phyloP scores from a whole-genome alignment of 2,329 filamentous ascomycete species.

The Arthroderma sp. region DNA sequence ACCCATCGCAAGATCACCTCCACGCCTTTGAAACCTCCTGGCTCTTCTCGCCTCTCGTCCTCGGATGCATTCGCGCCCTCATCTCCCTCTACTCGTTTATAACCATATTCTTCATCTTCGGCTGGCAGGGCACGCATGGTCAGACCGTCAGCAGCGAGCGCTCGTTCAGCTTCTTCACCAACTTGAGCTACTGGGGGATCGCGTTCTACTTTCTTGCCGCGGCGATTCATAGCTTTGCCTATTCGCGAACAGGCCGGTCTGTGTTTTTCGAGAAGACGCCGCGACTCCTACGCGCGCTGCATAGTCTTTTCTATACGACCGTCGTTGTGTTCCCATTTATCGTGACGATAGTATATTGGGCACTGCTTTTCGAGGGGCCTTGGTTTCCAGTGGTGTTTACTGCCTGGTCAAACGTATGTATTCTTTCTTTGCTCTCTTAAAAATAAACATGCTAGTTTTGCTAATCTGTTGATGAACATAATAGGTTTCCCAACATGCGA shows the following conservation, averaged over 20 bases:
- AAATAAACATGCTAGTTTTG: background rate
- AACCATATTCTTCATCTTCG: slow-evolving; percentile 57
- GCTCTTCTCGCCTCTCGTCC: slow-evolving; percentile 50
- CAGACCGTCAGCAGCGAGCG: slow-evolving; percentile 38
- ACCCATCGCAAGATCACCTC: slow-evolving; percentile 35
- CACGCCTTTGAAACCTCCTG: slow-evolving; percentile 70
- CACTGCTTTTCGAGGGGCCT: slow-evolving; percentile 41
- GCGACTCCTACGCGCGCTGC: slow-evolving; percentile 51
- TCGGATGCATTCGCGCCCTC: slow-evolving; percentile 36
- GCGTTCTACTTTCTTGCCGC: slow-evolving; percentile 65
- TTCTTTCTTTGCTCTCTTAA: background rate
- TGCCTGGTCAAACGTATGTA: slow-evolving; percentile 42
- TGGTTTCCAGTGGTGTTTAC: slow-evolving; percentile 44
- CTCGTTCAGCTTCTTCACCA: slow-evolving; percentile 72
- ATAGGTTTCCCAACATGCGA: slow-evolving; percentile 56
- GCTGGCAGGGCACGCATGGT: slow-evolving; percentile 48
- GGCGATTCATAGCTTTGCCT: slow-evolving; percentile 56
- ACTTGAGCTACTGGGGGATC: slow-evolving; percentile 70
- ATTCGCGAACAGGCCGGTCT: slow-evolving; percentile 43
- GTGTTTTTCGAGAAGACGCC: slow-evolving; percentile 49
- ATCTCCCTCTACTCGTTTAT: slow-evolving; percentile 55
- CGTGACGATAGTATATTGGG: slow-evolving; percentile 62
- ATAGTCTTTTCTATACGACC: slow-evolving; percentile 53
- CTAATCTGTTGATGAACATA: background rate
- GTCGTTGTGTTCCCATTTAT: slow-evolving; percentile 54